Conservation (phyloP, 495 filamentous ascomycete species). For the Rhizodiscina lignyota region DNA sequence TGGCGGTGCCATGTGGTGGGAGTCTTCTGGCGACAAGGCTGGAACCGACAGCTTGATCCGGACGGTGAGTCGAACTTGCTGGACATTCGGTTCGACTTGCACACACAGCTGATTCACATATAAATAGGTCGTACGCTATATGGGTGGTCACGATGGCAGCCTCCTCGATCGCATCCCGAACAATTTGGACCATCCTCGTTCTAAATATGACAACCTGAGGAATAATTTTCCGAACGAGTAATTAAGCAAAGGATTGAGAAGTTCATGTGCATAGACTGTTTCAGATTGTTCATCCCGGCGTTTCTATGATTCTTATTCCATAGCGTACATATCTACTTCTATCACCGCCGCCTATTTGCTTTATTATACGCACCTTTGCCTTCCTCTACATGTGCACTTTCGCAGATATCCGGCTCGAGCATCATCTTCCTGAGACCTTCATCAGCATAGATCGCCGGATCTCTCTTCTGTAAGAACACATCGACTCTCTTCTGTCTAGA, state of each 20-base stretch:
- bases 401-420: neutral
- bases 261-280: too few species aligned
- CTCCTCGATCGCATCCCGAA: conserved; percentile 7
- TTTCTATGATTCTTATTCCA: too few species aligned
- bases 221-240: conserved; percentile 8
- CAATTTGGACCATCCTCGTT: conserved; percentile 9
- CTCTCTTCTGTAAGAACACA: conserved; percentile 53
- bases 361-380: too few species aligned
- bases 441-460: conserved; percentile 20
- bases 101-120: neutral
- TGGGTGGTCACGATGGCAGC: conserved; percentile 3
- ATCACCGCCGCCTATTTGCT: too few species aligned
- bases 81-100: too few species aligned
- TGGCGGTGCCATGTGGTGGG: conserved; percentile 86
- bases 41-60: conserved; percentile 17
- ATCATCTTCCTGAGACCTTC: conserved; percentile 5
- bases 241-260: neutral
- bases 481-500: conserved; percentile 48
- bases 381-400: too few species aligned
- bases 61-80: conserved; percentile 6
- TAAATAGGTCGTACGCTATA: conserved; percentile 10
- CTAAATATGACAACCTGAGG: conserved; percentile 10
- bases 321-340: too few species aligned
- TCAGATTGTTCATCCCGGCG: too few species aligned
- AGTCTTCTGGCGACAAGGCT: conserved; percentile 55